Conservation (phyloP, 805 yeast species). For the Debaryomyces hansenii region DNA sequence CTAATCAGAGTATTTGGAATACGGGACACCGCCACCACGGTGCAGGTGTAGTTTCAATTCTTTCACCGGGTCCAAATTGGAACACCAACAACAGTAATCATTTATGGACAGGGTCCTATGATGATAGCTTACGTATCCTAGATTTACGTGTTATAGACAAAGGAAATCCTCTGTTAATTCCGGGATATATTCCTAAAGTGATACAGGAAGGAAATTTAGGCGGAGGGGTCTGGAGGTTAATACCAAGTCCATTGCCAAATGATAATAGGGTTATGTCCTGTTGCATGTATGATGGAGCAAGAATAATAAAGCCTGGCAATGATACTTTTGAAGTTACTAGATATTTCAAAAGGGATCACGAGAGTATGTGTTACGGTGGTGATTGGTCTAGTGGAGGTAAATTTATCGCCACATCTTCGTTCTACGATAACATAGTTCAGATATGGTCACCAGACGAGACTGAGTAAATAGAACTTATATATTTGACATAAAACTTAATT, state of each 20-base stretch:
- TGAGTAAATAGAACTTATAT: conserved; percentile 1
- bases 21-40: conserved; percentile 62
- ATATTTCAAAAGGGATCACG: conserved; percentile 68
- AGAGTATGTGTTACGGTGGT: conserved; percentile 95
- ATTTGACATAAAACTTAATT: conserved; percentile 1
- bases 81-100: conserved; percentile 40
- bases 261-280: conserved; percentile 65
- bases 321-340: conserved; percentile 29
- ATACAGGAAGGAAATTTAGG: conserved; percentile 54
- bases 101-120: conserved; percentile 90
- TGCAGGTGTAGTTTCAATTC: conserved; percentile 88
- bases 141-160: conserved; percentile 62
- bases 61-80: conserved; percentile 49
- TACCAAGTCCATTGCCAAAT: conserved; percentile 52
- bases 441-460: conserved; percentile 52
- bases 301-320: conserved; percentile 44
- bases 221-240: conserved; percentile 95
- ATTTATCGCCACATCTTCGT: conserved; percentile 77
- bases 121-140: conserved; percentile 68
- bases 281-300: conserved; percentile 96
- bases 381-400: conserved; percentile 66
- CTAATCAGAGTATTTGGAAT: conserved; percentile 40
- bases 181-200: conserved; percentile 54
- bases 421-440: conserved; percentile 83
- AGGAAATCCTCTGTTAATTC: conserved; percentile 32